Percentiles rank a stretch among this genome's conserved stretches.
Evolutionary conservation across 140 eudicot species (phyloP).

Genomic region (Ambrosia hybrid): DNA sequence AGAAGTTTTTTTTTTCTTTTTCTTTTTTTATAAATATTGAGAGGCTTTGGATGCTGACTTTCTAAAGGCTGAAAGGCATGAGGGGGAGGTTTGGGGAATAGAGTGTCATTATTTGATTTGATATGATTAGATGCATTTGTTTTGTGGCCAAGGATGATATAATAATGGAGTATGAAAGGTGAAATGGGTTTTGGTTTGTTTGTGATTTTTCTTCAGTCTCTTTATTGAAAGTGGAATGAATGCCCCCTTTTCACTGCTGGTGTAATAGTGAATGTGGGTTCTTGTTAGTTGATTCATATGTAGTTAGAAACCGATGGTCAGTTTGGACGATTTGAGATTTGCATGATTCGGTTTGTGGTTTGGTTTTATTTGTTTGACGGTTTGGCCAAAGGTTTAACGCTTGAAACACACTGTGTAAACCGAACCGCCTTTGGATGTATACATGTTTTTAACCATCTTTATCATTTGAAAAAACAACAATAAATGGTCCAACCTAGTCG

Average conservation of each 20-base stretch:
- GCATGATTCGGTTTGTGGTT: no score
- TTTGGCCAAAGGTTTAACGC: no score
- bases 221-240: background rate
- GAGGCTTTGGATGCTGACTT: slow-evolving; percentile 46
- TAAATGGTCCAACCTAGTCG: no score
- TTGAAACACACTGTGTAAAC: no score
- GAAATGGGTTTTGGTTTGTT: slow-evolving; percentile 22
- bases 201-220: slow-evolving; percentile 29
- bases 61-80: slow-evolving; percentile 42
- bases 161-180: slow-evolving; percentile 35
- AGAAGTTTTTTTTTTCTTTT: background rate
- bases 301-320: no score
- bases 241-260: background rate
- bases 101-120: slow-evolving; percentile 40
- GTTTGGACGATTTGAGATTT: no score
- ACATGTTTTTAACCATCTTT: no score
- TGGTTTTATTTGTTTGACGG: no score
- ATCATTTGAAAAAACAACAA: no score
- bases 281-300: background rate
- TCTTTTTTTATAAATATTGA: background rate
- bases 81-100: slow-evolving; percentile 20
- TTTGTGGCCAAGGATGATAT: slow-evolving; percentile 19
- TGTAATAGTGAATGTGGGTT: slow-evolving; percentile 13
- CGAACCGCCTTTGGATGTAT: no score
- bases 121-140: slow-evolving; percentile 24